Base-by-base conservation (phyloP, 2,329 filamentous ascomycete species). In the Nemania sp. region DNA sequence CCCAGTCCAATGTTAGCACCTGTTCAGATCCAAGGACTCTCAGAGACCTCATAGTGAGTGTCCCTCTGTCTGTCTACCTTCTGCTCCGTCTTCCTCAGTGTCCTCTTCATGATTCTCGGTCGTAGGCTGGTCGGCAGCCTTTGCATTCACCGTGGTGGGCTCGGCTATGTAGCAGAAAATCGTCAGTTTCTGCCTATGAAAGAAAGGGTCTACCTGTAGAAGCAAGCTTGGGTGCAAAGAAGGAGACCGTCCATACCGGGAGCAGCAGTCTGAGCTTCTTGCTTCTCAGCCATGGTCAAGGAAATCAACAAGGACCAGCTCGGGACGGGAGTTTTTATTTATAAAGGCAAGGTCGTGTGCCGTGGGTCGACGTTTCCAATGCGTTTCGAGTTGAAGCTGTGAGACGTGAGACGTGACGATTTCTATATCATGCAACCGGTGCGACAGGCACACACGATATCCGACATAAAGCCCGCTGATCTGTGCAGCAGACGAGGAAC, bases 221-320 rank as follows among this genome's bases (percentile, higher is more conserved):
- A 34, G 30, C n/a, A 24, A 34, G 31, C 12, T 31, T n/a, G 30
- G 40, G 36, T 20, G 36, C 11, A n/a, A n/a, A 48, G 39, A n/a
- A 48, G 15, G 40, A 2, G 15, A 30, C 26, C 28, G 39, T 23
- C 22, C 64, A 52, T 65, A 70, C 67, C 59, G 37, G 59, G 26
- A 56, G 54, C 28, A 30, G 54, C 36, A 37, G 54, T 24, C 36
- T 61, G 31, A 12, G 55, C 45, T 51, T 69, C 67, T 60, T 65
- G 63, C 36, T 68, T 66, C 52, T 67, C 65, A 44, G 66, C 54
- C 68, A 70, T 70, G 24, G 45, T 64, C 57, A 41, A 48, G 51
- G 57, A 61, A 39, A 48, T 56, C 43, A 39, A 34, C 17, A 53
- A 56, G 46, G 52, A 53, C 36, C 41, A 60, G 42, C 40, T 53